These are phyloP conservation scores for Chlorella vulgaris DNA, from an alignment of 139 green algal species.

Conservation along the genomic window DNA sequence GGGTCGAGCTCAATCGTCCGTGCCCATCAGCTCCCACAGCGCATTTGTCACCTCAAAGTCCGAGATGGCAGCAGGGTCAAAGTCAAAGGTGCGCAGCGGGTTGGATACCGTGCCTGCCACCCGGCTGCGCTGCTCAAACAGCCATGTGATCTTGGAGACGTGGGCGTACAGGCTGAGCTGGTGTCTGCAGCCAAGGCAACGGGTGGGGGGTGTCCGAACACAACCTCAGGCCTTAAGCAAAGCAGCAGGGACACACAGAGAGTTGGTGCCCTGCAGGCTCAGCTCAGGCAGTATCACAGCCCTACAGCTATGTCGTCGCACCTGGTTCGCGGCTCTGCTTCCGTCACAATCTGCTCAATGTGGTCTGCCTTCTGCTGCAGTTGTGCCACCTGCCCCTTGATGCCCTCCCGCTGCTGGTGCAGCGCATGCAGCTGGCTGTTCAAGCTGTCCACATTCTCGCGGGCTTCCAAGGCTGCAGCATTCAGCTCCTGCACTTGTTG, in stretches of 20 bases:
- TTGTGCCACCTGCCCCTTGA: conserved; percentile 17
- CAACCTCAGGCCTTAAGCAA: background rate
- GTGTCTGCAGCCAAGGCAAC: conserved; percentile 46
- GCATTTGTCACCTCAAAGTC: conserved; percentile 33
- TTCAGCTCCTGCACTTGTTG: conserved; percentile 9
- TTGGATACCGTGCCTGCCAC: conserved; percentile 55
- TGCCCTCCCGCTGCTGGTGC: conserved; percentile 7
- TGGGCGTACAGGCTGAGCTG: conserved; percentile 68
- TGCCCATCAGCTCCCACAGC: conserved; percentile 46
- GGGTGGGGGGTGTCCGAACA: background rate
- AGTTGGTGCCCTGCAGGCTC: background rate
- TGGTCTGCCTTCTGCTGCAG: conserved; percentile 22
- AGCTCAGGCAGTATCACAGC: no score
- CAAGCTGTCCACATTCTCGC: conserved; percentile 23
- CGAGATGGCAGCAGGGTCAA: conserved; percentile 16
- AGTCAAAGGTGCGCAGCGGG: conserved; percentile 40
- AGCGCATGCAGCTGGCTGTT: conserved; percentile 30
- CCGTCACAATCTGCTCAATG: conserved; percentile 32
- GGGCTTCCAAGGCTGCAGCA: background rate
- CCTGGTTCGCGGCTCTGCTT: conserved; percentile 37
- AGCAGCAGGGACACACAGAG: background rate
- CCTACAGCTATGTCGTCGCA: background rate
- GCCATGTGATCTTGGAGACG: conserved; percentile 67
- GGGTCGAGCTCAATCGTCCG: background rate
- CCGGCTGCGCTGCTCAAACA: conserved; percentile 37